Base-by-base conservation (phyloP, 2,329 filamentous ascomycete genomes). In the Claviceps cyperi region DNA sequence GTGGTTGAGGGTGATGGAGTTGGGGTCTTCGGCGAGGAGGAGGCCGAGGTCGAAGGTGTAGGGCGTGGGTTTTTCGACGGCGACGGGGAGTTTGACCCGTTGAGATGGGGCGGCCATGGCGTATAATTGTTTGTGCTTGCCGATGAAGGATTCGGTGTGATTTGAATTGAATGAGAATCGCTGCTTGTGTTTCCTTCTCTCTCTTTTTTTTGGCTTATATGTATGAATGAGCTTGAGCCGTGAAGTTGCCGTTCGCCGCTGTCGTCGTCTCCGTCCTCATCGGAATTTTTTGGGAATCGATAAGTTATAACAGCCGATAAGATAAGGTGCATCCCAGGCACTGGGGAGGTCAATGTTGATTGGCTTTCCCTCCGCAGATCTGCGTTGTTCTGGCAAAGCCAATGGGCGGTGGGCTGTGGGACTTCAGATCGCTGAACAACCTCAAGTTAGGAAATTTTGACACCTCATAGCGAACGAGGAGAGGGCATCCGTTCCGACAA, bases 11-110 rank as follows among this genome's bases (percentile, higher is more conserved):
- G 76, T 70, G 48, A 92, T 72, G 2, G 91, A 87, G 69, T 96
- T 97, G 39, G 89, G 79, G 69, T 97, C 92, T 62, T 83, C 82
- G 66, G 81, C 84, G 63, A 94, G 77, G 49, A 97, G 82, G 63
- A 94, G 81, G 57, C 89, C 73, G n/a, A 96, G 82, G 66, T 96
- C 89, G 71, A 94, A 96, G 58, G 81, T 89, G 73, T 94, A 94
- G 9, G 90, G 89, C 6, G 85, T 94, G 4, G 88, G 83, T 69
- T 94, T 94, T 53, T 82, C 74, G 62, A 88, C 84, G 15, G 75
- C 78, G 54, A 85, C 74, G 43, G 80, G 76, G 52, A 80, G 70
- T 60, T 77, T 77, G 53, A 69, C 65, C 54, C 68, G 66, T 52
- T 67, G 62, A 52, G 57, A 56, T 43, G 66, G 56, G 48, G 66